Conservation (phyloP, 2,329 filamentous ascomycete species). For the Phoma herbarum region DNA sequence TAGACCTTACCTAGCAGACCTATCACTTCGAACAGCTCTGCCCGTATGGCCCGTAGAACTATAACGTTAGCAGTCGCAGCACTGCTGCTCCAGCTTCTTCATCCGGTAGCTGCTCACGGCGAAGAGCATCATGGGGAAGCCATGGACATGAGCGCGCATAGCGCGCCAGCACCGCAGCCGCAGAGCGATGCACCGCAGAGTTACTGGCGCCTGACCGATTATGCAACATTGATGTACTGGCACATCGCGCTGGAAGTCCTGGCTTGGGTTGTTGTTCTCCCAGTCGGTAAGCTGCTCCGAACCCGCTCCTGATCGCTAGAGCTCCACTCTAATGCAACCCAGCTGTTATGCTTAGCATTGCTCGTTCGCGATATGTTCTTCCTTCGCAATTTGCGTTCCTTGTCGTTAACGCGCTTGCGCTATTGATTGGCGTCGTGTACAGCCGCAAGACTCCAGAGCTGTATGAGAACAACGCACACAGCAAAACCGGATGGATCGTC, state of each 20-base stretch:
- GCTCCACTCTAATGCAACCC: slow-evolving; percentile 36
- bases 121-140: slow-evolving; percentile 42
- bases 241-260: slow-evolving; percentile 76
- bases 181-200: slow-evolving; percentile 50
- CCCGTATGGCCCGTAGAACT: slow-evolving; percentile 41
- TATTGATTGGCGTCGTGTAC: slow-evolving; percentile 63
- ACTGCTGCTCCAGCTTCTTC: slow-evolving; percentile 53
- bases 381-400: slow-evolving; percentile 68
- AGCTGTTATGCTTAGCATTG: slow-evolving; percentile 89
- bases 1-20: not conserved
- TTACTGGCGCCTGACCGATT: slow-evolving; percentile 67
- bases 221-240: slow-evolving; percentile 67
- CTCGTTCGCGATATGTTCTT: slow-evolving; percentile 77
- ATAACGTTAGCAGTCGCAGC: slow-evolving; percentile 44
- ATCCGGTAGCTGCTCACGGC: slow-evolving; percentile 54
- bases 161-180: slow-evolving; percentile 28
- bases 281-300: slow-evolving; percentile 66
- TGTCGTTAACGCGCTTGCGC: slow-evolving; percentile 52
- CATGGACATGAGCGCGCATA: slow-evolving; percentile 38
- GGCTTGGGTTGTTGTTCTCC: slow-evolving; percentile 77
- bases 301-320: not conserved
- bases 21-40: slow-evolving; percentile 10
- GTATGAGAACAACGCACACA: slow-evolving; percentile 87
- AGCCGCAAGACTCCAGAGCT: slow-evolving; percentile 83
- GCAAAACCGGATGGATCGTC: slow-evolving; percentile 85